A percentile compares a stretch with the other conserved stretches of the same genome.
These are phyloP conservation scores for Kwoniella bestiolae DNA, from an alignment of 768 basidiomycete genomes.

Conservation along the genomic window DNA sequence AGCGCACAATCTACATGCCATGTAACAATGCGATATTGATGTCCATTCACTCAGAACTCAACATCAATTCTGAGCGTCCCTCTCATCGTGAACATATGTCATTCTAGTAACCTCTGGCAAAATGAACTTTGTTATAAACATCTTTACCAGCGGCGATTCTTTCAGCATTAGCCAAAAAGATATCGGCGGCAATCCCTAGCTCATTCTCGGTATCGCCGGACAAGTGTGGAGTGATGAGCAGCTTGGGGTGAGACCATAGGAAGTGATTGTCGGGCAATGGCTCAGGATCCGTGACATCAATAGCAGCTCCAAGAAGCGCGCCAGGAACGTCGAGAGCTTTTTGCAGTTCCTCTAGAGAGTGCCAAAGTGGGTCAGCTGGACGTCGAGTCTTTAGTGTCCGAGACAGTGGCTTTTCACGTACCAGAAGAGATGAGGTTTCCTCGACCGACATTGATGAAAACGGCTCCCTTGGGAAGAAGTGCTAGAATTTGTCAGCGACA, in stretches of 20 bases:
- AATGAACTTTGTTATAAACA: constrained; percentile 35
- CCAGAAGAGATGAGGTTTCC: constrained; percentile 55
- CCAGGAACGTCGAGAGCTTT: constrained; percentile 32
- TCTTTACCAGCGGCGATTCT: constrained; percentile 34
- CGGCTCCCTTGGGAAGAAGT: constrained; percentile 48
- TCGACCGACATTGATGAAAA: constrained; percentile 58
- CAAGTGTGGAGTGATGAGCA: constrained; percentile 58
- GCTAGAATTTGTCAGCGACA: constrained; percentile 13
- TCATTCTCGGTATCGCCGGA: constrained; percentile 50
- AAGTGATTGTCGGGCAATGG: constrained; percentile 55
- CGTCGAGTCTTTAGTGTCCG: no score
- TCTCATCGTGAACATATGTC: neutral
- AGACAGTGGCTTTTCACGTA: no score
- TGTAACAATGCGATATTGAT: no score
- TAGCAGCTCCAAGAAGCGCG: constrained; percentile 46
- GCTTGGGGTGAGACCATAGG: constrained; percentile 54
- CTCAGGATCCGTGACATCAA: constrained; percentile 59
- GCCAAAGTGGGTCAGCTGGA: neutral
- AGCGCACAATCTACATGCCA: no score
- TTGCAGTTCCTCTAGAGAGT: constrained; percentile 35
- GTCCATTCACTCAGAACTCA: no score
- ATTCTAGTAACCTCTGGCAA: constrained; percentile 41
- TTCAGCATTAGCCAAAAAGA: constrained; percentile 47
- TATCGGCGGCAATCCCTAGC: constrained; percentile 44
- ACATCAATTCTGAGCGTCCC: no score